Evolutionary conservation across 345 rosid species (phyloP), one percentile per base, ranked within the genome.

Genomic region (Schrenkiella parvula): DNA sequence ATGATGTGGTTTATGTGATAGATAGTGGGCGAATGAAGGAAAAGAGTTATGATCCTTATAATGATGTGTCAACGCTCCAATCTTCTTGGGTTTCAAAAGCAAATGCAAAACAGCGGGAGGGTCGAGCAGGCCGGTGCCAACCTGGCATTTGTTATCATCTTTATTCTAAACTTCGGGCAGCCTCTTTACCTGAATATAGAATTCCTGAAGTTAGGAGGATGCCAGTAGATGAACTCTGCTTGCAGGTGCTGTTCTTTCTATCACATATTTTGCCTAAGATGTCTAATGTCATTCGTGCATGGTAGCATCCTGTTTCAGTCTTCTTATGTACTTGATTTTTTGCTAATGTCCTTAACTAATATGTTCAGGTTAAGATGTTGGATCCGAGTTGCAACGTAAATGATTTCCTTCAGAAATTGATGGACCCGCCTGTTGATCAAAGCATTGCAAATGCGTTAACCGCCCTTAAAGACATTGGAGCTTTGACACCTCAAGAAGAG

Each of bases 1-100:
- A 91, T 81, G 99, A 95, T 82, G 95, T 95, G 79, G 95, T 95
- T 44, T 95, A 88, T 84, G 99, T 95, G 62, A 85, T 95, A 78
- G 97, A 95, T 73, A 91, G 89, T 51, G 99, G 99, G 43, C 83
- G 95, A 70, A 95, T 95, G 97, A 95, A 95, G 78, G 93, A 95
- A 82, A 91, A 95, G 82, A 89, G 90, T 59, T 95, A 95, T 73
- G 97, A 95, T 79, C 99, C 99, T 60, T 87, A 84, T 78, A 83
- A 80, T 60, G 84, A 89, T 72, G 90, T 95, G 46, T 88, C 93
- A 22, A 95, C 99, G 28, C 95, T 95, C 70, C 96, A 87, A 59
- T 84, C 96, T 68, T 83, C 91, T 34, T 95, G 99, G 99, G 80
- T 89, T 19, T 95, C 99, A 17, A 95, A 91, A 81, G 99, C 99